Evolutionary conservation across 164 flowering plant species (phyloP), one percentile per base, ranked within the genome.

Genomic region (Tetrastigma voinierianum): DNA sequence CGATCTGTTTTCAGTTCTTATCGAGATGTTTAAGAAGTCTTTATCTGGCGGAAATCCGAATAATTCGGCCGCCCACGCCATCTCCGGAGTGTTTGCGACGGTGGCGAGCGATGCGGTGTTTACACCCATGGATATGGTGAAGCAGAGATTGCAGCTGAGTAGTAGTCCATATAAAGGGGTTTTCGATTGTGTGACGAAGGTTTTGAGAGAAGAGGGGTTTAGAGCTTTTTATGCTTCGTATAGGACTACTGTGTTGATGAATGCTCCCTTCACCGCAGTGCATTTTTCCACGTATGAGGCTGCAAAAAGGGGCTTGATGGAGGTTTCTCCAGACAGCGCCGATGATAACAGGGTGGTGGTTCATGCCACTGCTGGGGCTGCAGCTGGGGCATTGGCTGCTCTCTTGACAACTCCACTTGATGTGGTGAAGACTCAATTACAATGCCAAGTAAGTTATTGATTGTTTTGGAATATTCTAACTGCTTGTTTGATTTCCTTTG

Each of bases 61-160:
- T 61, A 77, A 78, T 20, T 16, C 87, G 4, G 61, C 49, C 0
- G 83, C 83, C 7, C 88, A 84, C 57, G 90, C 90, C 3, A 51
- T 64, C 8, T 75, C 90, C 0, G 93, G 90, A 1, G 81, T 82
- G 3, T 79, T 24, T 55, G 90, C 90, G 0, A 86, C 90, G 4
- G 83, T 84, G 4, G 76, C 86, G 7, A 84, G 88, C 56, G 87
- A 86, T 51, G 87, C 88, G 0, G 90, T 85, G 25, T 72, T 85
- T 9, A 85, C 90, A 10, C 92, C 92, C 0, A 86, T 87, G 92
- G 92, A 87, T 74, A 67, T 81, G 88, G 92, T 87, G 67, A 87
- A 87, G 76, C 92, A 86, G 87, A 76, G 92, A 55, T 51, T 87
- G 72, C 92, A 87, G 65, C 52, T 87, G 74, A 76, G 79, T 18